Conservation (phyloP, 2,329 filamentous ascomycete species). For the Aspergillus floridensis region DNA sequence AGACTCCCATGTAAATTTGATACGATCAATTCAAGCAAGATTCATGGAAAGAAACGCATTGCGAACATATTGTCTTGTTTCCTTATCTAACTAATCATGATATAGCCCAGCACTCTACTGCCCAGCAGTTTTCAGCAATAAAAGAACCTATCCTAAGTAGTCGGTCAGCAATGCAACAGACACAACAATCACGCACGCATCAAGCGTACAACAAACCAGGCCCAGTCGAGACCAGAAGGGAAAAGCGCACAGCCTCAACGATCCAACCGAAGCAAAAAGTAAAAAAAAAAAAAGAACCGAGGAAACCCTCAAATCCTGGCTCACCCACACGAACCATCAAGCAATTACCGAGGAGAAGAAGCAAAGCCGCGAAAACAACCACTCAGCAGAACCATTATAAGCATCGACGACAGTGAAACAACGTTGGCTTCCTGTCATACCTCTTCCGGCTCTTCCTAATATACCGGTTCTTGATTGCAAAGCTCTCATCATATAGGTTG, state of each 20-base stretch:
- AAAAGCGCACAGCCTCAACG: not conserved
- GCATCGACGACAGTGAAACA: constrained; percentile 43
- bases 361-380: constrained; percentile 8
- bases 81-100: not conserved
- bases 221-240: not conserved
- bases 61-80: not conserved
- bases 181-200: not conserved
- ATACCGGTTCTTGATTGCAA: constrained; percentile 40
- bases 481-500: constrained; percentile 43
- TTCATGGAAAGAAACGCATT: too few species aligned
- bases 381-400: constrained; percentile 50
- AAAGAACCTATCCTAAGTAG: not conserved
- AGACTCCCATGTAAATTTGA: constrained; percentile 5
- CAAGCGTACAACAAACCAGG: not conserved
- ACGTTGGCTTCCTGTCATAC: constrained; percentile 36
- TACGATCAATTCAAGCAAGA: too few species aligned
- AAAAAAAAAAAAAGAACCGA: not conserved
- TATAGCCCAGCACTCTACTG: not conserved
- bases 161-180: not conserved
- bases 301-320: not conserved
- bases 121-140: not conserved
- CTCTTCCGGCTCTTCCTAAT: constrained; percentile 51
- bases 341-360: not conserved
- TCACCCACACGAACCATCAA: not conserved
- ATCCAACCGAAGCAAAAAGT: not conserved